Conservation (phyloP, 2,329 filamentous ascomycete species). For the Coniochaeta sp. region DNA sequence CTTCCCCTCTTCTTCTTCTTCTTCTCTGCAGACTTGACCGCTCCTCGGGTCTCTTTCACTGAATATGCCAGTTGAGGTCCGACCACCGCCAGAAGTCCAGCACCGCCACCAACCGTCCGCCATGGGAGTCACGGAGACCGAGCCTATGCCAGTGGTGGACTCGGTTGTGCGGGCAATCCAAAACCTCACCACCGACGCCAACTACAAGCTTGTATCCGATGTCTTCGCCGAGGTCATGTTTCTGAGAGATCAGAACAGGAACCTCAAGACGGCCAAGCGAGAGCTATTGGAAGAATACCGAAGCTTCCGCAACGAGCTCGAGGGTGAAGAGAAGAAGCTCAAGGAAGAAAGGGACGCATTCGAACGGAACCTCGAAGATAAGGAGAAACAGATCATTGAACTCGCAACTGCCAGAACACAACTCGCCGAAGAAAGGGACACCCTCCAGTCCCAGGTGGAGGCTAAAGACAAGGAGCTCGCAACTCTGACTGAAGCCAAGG, state of each 20-base stretch:
- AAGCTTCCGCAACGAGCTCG: constrained; percentile 23
- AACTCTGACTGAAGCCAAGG: constrained; percentile 10
- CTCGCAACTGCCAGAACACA: constrained; percentile 12
- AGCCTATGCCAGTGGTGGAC: constrained; percentile 15
- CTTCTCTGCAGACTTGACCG: neutral
- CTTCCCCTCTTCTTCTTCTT: neutral
- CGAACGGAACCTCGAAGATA: constrained; percentile 16
- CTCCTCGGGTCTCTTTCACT: neutral
- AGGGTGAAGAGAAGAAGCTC: constrained; percentile 17
- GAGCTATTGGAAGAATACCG: constrained; percentile 26
- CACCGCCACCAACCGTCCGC: neutral
- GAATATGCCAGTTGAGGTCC: neutral
- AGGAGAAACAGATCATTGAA: constrained; percentile 17
- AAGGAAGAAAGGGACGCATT: constrained; percentile 18
- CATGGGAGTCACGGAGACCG: neutral
- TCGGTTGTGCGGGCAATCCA: constrained; percentile 25
- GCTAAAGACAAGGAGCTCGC: constrained; percentile 1
- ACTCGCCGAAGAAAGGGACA: constrained; percentile 5
- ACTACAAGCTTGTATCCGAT: constrained; percentile 25
- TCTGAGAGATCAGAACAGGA: constrained; percentile 22
- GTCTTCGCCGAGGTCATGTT: constrained; percentile 25
- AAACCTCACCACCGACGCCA: constrained; percentile 23
- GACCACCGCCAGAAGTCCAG: neutral
- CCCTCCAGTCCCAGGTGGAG: neutral
- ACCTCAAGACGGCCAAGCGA: constrained; percentile 21